Conservation (phyloP, 768 basidiomycete genomes). For the Trametes sanguinea region DNA sequence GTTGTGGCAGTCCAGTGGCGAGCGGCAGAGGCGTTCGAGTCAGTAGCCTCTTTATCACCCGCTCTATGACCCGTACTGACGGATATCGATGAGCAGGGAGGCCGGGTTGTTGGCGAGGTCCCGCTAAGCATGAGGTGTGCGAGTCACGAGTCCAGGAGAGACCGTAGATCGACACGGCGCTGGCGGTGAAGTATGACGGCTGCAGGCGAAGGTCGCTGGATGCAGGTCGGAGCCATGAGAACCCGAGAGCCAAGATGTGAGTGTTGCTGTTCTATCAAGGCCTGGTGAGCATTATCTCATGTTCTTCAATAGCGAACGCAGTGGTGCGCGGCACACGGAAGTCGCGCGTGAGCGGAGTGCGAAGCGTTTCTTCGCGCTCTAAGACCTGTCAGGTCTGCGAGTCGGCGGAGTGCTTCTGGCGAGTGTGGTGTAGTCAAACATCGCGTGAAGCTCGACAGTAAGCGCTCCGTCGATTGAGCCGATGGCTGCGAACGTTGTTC, state of each 20-base stretch:
- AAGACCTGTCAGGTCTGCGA: background rate
- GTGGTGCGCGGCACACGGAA: background rate
- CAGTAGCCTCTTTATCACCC: background rate
- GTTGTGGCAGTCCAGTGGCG: conserved; percentile 5
- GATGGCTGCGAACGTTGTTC: background rate
- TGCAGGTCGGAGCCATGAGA: conserved; percentile 3
- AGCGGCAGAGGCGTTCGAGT: conserved; percentile 13
- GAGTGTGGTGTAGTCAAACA: too few species aligned
- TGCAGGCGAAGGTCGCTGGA: conserved; percentile 3
- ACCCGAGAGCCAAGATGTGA: conserved; percentile 3
- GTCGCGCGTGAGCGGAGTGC: background rate
- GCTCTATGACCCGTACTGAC: background rate
- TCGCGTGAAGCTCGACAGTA: too few species aligned
- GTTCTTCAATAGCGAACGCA: background rate
- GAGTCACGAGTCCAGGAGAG: background rate
- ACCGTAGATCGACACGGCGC: background rate
- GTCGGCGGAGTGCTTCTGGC: background rate
- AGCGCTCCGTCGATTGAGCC: background rate
- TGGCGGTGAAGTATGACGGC: background rate
- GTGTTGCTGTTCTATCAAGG: background rate
- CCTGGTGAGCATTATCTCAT: background rate
- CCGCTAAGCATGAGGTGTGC: background rate
- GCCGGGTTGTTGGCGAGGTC: conserved; percentile 7
- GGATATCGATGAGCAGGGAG: background rate
- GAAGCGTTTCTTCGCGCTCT: background rate